Conservation (phyloP, 2,329 filamentous ascomycete species). For the Lachnellula cervina region DNA sequence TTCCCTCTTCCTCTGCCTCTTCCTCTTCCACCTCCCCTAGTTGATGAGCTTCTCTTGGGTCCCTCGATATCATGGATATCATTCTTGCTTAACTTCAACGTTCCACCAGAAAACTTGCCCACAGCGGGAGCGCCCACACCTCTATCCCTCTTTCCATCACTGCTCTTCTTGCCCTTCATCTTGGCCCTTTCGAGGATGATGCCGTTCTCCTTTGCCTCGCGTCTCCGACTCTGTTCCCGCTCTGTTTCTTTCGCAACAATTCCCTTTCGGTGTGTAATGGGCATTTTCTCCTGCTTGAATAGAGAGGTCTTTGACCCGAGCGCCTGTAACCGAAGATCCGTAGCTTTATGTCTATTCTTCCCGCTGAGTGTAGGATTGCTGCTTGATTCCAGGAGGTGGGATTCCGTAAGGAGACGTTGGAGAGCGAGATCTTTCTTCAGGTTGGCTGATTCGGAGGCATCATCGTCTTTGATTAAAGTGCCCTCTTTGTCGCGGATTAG, state of each 20-base stretch:
- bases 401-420: slow-evolving; percentile 85
- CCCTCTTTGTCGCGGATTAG: slow-evolving; percentile 25
- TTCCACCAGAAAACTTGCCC: slow-evolving; percentile 74
- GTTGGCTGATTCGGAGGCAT: slow-evolving; percentile 57
- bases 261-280: slow-evolving; percentile 80
- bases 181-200: slow-evolving; percentile 69
- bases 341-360: slow-evolving; percentile 71
- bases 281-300: slow-evolving; percentile 79
- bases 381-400: slow-evolving; percentile 70
- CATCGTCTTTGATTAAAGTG: slow-evolving; percentile 40
- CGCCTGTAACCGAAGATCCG: slow-evolving; percentile 76
- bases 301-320: slow-evolving; percentile 75
- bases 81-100: slow-evolving; percentile 69
- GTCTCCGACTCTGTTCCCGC: slow-evolving; percentile 66
- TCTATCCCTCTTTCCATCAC: slow-evolving; percentile 44
- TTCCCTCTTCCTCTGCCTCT: slow-evolving; percentile 25
- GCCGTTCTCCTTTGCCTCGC: slow-evolving; percentile 83
- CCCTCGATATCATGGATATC: slow-evolving; percentile 72
- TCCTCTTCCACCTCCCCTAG: slow-evolving; percentile 27
- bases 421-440: slow-evolving; percentile 90
- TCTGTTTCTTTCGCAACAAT: slow-evolving; percentile 63
- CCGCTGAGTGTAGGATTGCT: slow-evolving; percentile 49
- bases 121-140: slow-evolving; percentile 72
- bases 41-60: slow-evolving; percentile 31
- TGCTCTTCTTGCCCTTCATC: slow-evolving; percentile 34